A percentile compares a stretch with the other conserved stretches of the same genome.
Conservation (phyloP, 2,329 filamentous ascomycete species). For the Talaromyces atroroseus region DNA sequence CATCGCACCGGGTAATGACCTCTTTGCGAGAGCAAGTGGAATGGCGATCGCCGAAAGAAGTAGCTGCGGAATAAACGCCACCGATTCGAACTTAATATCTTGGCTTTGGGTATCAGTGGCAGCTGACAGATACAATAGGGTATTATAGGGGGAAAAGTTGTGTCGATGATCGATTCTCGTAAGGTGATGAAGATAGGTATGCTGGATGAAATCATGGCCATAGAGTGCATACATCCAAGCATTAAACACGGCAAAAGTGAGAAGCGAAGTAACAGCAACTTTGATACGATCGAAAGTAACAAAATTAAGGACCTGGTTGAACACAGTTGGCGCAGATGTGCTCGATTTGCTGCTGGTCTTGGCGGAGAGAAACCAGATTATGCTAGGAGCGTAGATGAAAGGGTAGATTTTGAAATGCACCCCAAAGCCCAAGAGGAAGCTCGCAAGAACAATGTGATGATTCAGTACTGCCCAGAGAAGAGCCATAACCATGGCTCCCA, state of each 20-base stretch:
- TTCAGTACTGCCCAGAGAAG: constrained; percentile 76
- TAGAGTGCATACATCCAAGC: constrained; percentile 73
- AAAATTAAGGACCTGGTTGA: constrained; percentile 25
- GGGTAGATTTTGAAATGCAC: constrained; percentile 99
- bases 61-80: constrained; percentile 86
- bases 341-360: background rate
- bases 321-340: background rate
- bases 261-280: constrained; percentile 55
- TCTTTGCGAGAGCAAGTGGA: constrained; percentile 70
- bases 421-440: constrained; percentile 68
- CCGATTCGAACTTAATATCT: constrained; percentile 57
- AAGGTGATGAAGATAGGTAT: constrained; percentile 91
- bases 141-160: constrained; percentile 97
- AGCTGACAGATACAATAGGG: constrained; percentile 83
- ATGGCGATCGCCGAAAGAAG: constrained; percentile 72
- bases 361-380: constrained; percentile 38
- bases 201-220: constrained; percentile 71
- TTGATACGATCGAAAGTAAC: constrained; percentile 35
- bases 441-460: constrained; percentile 60
- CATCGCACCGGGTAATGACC: constrained; percentile 76
- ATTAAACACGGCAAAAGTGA: constrained; percentile 71
- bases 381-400: constrained; percentile 77
- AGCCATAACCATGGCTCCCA: constrained; percentile 77
- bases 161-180: constrained; percentile 92
- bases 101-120: constrained; percentile 31